phyloP scores from a whole-genome alignment of 305 asterid genomes.

The Solanum hybrid region DNA sequence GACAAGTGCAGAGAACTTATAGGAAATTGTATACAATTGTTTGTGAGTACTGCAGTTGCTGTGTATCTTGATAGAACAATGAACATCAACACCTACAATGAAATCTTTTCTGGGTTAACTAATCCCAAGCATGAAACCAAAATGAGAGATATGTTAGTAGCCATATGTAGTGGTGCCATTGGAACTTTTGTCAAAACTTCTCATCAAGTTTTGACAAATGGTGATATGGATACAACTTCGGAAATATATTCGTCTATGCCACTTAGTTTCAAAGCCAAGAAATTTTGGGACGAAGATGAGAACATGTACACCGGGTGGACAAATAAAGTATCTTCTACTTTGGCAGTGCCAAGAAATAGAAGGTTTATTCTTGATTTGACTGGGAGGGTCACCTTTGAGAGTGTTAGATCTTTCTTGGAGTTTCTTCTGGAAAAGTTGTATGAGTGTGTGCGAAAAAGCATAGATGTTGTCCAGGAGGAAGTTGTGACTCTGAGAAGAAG shows the following conservation, averaged over 20 bases:
- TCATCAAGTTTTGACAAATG: constrained; percentile 29
- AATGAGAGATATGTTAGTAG: constrained; percentile 40
- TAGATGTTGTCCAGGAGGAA: constrained; percentile 33
- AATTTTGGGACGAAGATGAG: constrained; percentile 9
- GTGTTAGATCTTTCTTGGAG: constrained; percentile 56
- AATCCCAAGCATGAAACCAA: constrained; percentile 52
- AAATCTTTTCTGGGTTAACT: constrained; percentile 52
- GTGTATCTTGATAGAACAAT: constrained; percentile 59
- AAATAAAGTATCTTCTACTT: constrained; percentile 27
- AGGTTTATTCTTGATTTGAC: constrained; percentile 59
- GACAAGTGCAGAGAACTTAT: constrained; percentile 44
- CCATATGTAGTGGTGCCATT: constrained; percentile 48
- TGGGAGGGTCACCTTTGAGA: constrained; percentile 47
- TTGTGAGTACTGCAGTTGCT: constrained; percentile 58
- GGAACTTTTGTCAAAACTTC: constrained; percentile 53
- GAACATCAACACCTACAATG: constrained; percentile 43
- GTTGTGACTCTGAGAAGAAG: constrained; percentile 39
- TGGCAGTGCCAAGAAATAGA: constrained; percentile 41
- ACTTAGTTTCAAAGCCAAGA: constrained; percentile 12
- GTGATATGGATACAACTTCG: not conserved
- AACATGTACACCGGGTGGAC: constrained; percentile 29
- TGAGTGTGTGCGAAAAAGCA: constrained; percentile 35
- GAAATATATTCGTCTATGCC: constrained; percentile 2
- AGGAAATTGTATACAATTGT: constrained; percentile 36
- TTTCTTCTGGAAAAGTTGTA: constrained; percentile 31